Base-by-base conservation (phyloP, 331 rosid genomes). In the Quercus tomentella region DNA sequence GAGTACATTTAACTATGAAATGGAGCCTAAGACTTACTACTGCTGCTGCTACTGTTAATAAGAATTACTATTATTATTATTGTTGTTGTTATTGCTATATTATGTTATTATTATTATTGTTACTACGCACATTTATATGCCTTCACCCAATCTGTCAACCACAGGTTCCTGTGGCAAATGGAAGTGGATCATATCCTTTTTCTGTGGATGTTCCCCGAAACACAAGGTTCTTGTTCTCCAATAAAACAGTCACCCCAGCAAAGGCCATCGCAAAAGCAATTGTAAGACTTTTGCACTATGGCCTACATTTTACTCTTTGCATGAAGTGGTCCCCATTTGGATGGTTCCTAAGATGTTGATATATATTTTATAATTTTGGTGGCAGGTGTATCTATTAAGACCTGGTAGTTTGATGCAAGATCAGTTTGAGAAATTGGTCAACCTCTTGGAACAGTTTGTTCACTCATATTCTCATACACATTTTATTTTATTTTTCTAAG, bases 151-250 rank as follows among this genome's bases (percentile, higher is more conserved):
- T 79, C 35, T 76, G 69, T 66, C 66, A 84, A 80, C 78, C 61
- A 55, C 80, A 93, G 99, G 98, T 96, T 85, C 99, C 99, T 67
- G 93, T 96, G 81, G 96, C 99, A 84, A 96, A 96, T 89, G 99
- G 98, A 83, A 84, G 98, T 87, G 98, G 94, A 70, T 93, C 97
- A 25, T 90, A 91, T 87, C 99, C 99, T 68, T 96, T 84, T 85
- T 89, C 97, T 45, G 86, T 92, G 81, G 97, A 93, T 89, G 97
- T 91, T 85, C 99, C 99, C 9, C 87, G 98, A 85, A 86, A 93
- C 89, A 91, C 98, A 75, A 90, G 97, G 83, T 96, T 96, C 85
- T 96, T 96, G 89, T 96, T 96, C 78, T 88, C 97, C 83, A 96
- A 87, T 86, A 93, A 86, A 85, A 88, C 92, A 76, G 87, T 80